Base-by-base conservation (phyloP, 164 flowering plant species). In the Pachysandra terminalis region DNA sequence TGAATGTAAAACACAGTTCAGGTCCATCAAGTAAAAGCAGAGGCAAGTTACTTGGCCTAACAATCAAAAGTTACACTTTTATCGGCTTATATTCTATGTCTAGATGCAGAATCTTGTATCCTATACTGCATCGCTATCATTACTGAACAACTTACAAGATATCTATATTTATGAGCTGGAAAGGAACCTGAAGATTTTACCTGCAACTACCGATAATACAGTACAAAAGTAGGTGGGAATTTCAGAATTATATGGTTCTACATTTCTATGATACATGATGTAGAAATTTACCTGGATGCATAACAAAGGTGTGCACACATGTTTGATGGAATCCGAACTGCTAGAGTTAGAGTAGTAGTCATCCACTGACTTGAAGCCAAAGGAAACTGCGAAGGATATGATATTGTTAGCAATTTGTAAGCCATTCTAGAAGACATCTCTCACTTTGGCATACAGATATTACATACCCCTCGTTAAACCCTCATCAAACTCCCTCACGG, bases 341-440 rank as follows among this genome's bases (percentile, higher is more conserved):
- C 97, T 77, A 24, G 98, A 87, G 19, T 89, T 80, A 49, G 86
- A 80, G 73, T 94, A 91, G 80, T 94, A 94, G 59, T 91, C 96
- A 82, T 89, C 91, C 58, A 81, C 97, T 21, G 98, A 87, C 77
- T 89, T 85, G 83, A 88, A 94, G 70, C 98, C 98, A 81, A 94
- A 94, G 63, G 96, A 87, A 60, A 91, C 98, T 91, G 88, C 80
- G 79, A 67, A 58, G 35, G 22, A 24, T 60, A 65, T 64, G 56
- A 7, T 22, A 57, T 37, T 68, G 63, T 67, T 68, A 68, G 71
- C 28, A 65, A 54, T 25, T 63, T 57, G 9, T 66, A 56, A 60
- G 49, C 32, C 40, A 53, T 48, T 17, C 24, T 26, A 63, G 19
- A 52, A 24, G 52, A 64, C 49, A 51, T 58, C 5, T 15, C 26